Evolutionary conservation across 2,329 filamentous ascomycete genomes (phyloP), one percentile per base, ranked within the genome.

Genomic region (Penicillium oxalicum): DNA sequence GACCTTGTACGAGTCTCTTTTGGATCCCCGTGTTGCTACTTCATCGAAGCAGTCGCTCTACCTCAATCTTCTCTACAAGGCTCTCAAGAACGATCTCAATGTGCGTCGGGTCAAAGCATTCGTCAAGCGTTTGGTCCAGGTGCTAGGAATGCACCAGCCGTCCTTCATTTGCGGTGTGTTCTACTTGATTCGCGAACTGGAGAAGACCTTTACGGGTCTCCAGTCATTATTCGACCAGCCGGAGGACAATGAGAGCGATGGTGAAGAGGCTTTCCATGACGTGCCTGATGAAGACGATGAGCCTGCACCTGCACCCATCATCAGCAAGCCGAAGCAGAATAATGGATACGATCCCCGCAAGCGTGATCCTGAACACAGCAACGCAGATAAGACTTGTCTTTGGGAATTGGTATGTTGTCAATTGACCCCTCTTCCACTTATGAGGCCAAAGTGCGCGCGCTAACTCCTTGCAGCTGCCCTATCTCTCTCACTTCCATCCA

Each of bases 1-100:
- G 44, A 95, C 91, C 8, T 75, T 98, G 2, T 98, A 98, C 69
- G 93, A 98, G 70, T 96, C 91, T 6, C 77, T 98, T 25, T 73
- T 97, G 29, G 93, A 98, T 62, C 90, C 91, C 3, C 86, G 93
- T 32, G 80, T 98, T 4, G 77, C 90, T 46, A 86, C 81, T 1
- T 95, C 91, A 4, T 97, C 91, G 2, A 98, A 98, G 70, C 91
- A 98, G 66, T 84, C 91, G 32, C 79, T 98, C 59, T 98, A 96
- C 64, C 79, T 98, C 52, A 98, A 98, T 64, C 77, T 98, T 12
- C 73, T 98, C 4, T 93, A 91, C 68, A 85, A 88, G 58, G 83
- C 91, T 9, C 73, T 98, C 53, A 97, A 95, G 73, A 82, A 84
- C 33, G 93, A 98, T 61, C 74, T 91, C n/a, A 93, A 91, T 66